Evolutionary conservation across 805 yeast genomes (phyloP), one percentile per base, ranked within the genome.

Genomic region (Brettanomyces custersianus): DNA sequence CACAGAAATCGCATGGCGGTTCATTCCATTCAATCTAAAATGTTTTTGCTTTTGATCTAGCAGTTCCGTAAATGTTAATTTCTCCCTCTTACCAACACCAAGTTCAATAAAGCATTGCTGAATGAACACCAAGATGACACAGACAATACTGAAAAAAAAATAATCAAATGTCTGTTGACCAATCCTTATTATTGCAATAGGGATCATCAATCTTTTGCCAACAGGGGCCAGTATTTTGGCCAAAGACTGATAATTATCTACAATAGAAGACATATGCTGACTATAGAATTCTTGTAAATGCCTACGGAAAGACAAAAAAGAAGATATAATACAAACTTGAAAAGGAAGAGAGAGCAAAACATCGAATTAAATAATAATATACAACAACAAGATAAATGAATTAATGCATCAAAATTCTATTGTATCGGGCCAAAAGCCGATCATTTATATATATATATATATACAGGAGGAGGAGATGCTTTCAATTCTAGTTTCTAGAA

Each of bases 131-230:
- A 47, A 42, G 30, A 40, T 7, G 18, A 45, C 42, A 2, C 52
- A 44, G 6, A 45, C 30, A 2, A 31, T 22, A 31, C 49, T 47
- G 10, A 47, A 32, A 20, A 41, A 18, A 15, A 39, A 27, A 20
- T 35, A 54, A 24, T 44, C 43, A 5, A 33, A 19, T 19, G 40
- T 40, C 40, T 57, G 60, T n/a, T 45, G 15, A 2, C 39, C 12
- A 9, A 47, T 51, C 21, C 53, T 43, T 8, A 45, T 9, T 4
- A 36, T 20, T 3, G 47, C 43, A 35, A 51, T 52, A 2, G 62
- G 62, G 2, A 48, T 22, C 11, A 47, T 40, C 6, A 36, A 3
- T 9, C 32, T n/a, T 15, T 55, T 38, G 2, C 60, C 60, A 9
- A 52, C 4, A 2, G 56, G 51, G 11, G 39, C 28, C n/a, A 39